Percentiles rank a stretch among this genome's conserved stretches.
phyloP scores from a whole-genome alignment of 805 yeast genomes.

The Wickerhamomyces tratensis region DNA sequence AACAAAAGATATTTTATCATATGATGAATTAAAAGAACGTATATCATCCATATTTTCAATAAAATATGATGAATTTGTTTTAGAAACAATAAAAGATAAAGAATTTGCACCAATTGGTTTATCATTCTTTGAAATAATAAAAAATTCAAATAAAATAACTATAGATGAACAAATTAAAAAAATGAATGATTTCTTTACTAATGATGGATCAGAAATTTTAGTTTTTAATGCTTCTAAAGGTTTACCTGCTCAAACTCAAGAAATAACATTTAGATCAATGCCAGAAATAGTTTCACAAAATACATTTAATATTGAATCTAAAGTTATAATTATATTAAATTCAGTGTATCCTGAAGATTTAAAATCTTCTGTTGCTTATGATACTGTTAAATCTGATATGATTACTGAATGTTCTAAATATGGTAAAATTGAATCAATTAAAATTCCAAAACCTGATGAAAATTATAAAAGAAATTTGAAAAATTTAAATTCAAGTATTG shows the following conservation, averaged over 20 bases:
- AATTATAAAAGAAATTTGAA: constrained; percentile 35
- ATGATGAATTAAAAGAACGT: constrained; percentile 31
- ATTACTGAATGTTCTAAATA: constrained; percentile 33
- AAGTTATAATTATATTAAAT: constrained; percentile 58
- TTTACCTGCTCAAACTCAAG: constrained; percentile 7
- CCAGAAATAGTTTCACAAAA: constrained; percentile 7
- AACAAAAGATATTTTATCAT: constrained; percentile 45
- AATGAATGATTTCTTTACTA: constrained; percentile 26
- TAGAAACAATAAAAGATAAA: background rate
- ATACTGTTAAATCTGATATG: constrained; percentile 45
- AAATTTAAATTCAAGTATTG: constrained; percentile 46
- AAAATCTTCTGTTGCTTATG: constrained; percentile 35
- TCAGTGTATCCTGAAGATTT: constrained; percentile 57
- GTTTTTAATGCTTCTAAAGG: constrained; percentile 32
- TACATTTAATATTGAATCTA: constrained; percentile 17
- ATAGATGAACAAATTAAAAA: constrained; percentile 15
- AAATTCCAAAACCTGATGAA: constrained; percentile 48
- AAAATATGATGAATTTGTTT: constrained; percentile 3
- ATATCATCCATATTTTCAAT: constrained; percentile 9
- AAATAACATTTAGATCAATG: constrained; percentile 15
- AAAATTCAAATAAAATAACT: constrained; percentile 5
- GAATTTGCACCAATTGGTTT: constrained; percentile 4
- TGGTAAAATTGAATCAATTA: constrained; percentile 44
- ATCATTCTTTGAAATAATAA: constrained; percentile 5
- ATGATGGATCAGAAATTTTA: constrained; percentile 21